These are phyloP conservation scores for Saccharomycopsis sp. DNA, from an alignment of 805 yeast species.

Conservation along the genomic window DNA sequence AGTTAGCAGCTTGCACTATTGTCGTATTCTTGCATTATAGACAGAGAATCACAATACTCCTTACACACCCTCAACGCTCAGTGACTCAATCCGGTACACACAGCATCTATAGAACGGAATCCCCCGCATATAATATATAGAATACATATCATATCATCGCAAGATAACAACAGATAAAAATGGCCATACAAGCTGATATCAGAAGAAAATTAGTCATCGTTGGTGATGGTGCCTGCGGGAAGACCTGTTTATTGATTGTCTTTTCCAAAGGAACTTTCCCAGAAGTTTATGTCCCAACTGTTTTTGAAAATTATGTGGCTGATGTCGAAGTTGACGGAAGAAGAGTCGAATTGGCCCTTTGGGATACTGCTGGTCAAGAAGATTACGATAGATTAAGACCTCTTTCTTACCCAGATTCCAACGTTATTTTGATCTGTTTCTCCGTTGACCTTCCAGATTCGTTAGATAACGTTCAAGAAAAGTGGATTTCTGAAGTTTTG, in stretches of 20 bases:
- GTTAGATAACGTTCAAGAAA: slow-evolving; percentile 87
- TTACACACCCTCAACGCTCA: neutral
- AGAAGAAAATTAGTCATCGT: slow-evolving; percentile 87
- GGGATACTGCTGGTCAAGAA: slow-evolving; percentile 99
- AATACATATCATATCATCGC: too few relatives aligned
- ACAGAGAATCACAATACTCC: too few relatives aligned
- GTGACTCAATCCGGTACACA: neutral
- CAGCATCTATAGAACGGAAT: neutral
- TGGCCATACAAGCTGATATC: slow-evolving; percentile 34
- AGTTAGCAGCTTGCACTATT: neutral
- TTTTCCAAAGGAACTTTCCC: slow-evolving; percentile 88
- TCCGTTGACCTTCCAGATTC: slow-evolving; percentile 89
- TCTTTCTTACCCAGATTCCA: slow-evolving; percentile 71
- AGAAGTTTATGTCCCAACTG: slow-evolving; percentile 92
- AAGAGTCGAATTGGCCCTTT: slow-evolving; percentile 85
- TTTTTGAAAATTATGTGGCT: slow-evolving; percentile 95
- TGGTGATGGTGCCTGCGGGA: slow-evolving; percentile 98
- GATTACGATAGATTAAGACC: slow-evolving; percentile 68
- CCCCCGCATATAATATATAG: too few relatives aligned
- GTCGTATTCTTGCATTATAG: neutral
- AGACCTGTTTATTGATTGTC: slow-evolving; percentile 82
- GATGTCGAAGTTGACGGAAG: slow-evolving; percentile 91
- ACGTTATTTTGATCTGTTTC: slow-evolving; percentile 87
- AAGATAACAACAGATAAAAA: slow-evolving; percentile 14
- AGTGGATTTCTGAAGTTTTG: slow-evolving; percentile 90